A percentile compares a stretch with the other conserved stretches of the same genome.
phyloP scores from a whole-genome alignment of 2,329 filamentous ascomycete species.

The Elsinoe fawcettii region DNA sequence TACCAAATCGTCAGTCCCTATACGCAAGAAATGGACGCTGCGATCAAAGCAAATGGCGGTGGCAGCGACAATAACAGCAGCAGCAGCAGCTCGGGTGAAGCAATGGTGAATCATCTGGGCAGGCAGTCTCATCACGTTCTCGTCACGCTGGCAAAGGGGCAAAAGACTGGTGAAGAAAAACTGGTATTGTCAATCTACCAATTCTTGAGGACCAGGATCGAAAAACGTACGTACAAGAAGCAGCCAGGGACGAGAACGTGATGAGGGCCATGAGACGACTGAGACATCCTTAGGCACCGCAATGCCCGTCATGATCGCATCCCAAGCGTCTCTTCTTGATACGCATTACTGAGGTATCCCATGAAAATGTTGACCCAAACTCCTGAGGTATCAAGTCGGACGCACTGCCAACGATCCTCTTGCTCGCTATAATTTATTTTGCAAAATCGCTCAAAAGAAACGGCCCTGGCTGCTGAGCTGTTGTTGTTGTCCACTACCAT shows the following conservation, averaged over 20 bases:
- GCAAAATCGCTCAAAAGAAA: background rate
- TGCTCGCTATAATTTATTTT: slow-evolving; percentile 6
- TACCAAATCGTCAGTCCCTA: background rate
- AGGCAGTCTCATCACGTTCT: slow-evolving; percentile 14
- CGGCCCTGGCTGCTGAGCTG: slow-evolving; percentile 11
- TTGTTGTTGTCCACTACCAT: slow-evolving; percentile 47
- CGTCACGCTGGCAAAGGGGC: slow-evolving; percentile 14
- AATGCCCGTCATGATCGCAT: slow-evolving; percentile 13
- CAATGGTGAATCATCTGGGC: background rate
- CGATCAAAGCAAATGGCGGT: background rate
- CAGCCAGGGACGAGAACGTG: slow-evolving; percentile 17
- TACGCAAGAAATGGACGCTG: slow-evolving; percentile 1
- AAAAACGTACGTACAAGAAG: slow-evolving; percentile 20
- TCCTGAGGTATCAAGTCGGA: slow-evolving; percentile 10
- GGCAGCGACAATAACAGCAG: background rate
- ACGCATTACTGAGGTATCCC: slow-evolving; percentile 11
- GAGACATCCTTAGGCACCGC: slow-evolving; percentile 9
- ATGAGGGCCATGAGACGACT: slow-evolving; percentile 17
- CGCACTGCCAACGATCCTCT: slow-evolving; percentile 9
- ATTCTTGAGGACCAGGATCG: slow-evolving; percentile 19
- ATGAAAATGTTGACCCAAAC: slow-evolving; percentile 7
- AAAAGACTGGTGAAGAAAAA: slow-evolving; percentile 16
- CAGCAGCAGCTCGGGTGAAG: background rate
- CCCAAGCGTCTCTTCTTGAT: slow-evolving; percentile 5
- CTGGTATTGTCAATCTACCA: slow-evolving; percentile 22